phyloP scores from a whole-genome alignment of 495 filamentous ascomycete species.

The Halenospora varia region DNA sequence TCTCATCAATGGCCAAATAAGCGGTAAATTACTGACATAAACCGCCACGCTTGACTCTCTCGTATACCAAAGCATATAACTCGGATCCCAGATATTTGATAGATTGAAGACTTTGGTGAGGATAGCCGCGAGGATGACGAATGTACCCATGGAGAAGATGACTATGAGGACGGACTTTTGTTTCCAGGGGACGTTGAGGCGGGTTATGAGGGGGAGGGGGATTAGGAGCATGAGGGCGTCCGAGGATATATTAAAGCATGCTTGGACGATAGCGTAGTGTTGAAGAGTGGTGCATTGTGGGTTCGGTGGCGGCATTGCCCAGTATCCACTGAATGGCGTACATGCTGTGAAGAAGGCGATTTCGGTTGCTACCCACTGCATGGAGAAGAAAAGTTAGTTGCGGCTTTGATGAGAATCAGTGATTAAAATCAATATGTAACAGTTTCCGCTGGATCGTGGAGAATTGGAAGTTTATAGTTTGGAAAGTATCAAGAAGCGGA shows the following conservation, averaged over 20 bases:
- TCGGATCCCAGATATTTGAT: conserved; percentile 32
- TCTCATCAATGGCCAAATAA: conserved; percentile 41
- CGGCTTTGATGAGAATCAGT: too few relatives aligned
- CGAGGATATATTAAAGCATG: conserved; percentile 45
- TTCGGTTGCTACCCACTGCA: conserved; percentile 33
- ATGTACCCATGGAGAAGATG: conserved; percentile 44
- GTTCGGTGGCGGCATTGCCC: conserved; percentile 37
- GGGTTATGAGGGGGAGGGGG: conserved; percentile 37
- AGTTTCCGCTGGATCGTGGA: too few relatives aligned
- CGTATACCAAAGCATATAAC: conserved; percentile 49
- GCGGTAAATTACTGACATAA: conserved; percentile 44
- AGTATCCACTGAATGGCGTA: conserved; percentile 35
- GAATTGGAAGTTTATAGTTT: too few relatives aligned
- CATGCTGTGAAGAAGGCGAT: conserved; percentile 37
- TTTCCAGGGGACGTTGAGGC: conserved; percentile 32
- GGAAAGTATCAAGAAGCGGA: too few relatives aligned
- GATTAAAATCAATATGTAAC: too few relatives aligned
- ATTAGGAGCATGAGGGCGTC: conserved; percentile 44
- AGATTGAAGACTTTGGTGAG: conserved; percentile 46
- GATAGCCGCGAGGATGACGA: conserved; percentile 41
- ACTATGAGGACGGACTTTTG: conserved; percentile 37
- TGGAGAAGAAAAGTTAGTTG: too few relatives aligned
- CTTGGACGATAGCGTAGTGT: conserved; percentile 42
- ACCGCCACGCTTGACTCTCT: conserved; percentile 42
- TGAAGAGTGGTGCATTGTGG: conserved; percentile 45